Base-by-base conservation (phyloP, 1,284 basidiomycete species). In the Moesziomyces antarcticus region DNA sequence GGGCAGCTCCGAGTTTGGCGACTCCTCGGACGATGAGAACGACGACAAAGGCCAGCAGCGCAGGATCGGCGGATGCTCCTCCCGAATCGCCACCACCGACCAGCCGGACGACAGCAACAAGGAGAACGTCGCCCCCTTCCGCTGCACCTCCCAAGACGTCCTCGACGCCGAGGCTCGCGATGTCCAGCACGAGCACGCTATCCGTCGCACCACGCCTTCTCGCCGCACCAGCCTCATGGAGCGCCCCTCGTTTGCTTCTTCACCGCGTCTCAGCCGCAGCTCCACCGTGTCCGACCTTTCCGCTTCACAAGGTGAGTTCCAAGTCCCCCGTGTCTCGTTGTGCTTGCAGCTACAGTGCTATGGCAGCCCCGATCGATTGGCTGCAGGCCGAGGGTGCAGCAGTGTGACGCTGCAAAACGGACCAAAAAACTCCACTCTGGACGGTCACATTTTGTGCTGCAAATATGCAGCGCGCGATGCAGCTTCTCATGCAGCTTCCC, bases 111-210 rank as follows among this genome's bases (percentile, higher is more conserved):
- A 83, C 53, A 74, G 64, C 72, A 81, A 83, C 73, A 83, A 83
- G 63, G 82, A 83, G 42, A 83, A 83, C 48, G 69, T 83, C 13
- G 79, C 82, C 14, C 82, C 82, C 18, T 63, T 81, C 51, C 75
- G 78, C 44, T 64, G 64, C 37, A 47, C 65, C 18, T 70, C 56
- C 35, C 47, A 46, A 6, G 56, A 73, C 20, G 63, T 73, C 6
- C 65, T 80, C 2, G 53, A 68, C 13, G 45, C 42, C 16, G 78
- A 77, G 53, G 76, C 68, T 11, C 62, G 62, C 18, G 56, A 69
- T 47, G 68, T 62, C 20, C 73, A 74, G 50, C 52, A 76, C 10
- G 77, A 78, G 25, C 43, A 73, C n/a, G 72, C 71, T 21, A 62
- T 75, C 13, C 71, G 67, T 44, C 66, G 79, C 14, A 80, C 72